These are phyloP conservation scores for Rhizopogon vinicolor DNA, from an alignment of 768 basidiomycete genomes.

Conservation along the genomic window DNA sequence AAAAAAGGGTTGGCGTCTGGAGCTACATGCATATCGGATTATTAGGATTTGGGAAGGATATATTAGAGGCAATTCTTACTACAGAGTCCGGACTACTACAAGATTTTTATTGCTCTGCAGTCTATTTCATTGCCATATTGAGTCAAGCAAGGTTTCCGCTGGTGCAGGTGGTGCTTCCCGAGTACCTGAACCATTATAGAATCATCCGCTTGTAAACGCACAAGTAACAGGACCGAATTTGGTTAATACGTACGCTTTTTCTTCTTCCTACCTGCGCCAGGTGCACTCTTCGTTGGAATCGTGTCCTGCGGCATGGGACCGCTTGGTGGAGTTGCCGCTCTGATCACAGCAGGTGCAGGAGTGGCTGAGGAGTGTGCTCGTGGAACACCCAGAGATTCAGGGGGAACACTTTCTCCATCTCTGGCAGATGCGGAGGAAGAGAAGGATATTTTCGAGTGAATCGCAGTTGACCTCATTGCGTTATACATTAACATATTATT, in stretches of 20 bases:
- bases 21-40: no score
- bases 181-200: constrained; percentile 13
- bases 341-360: constrained; percentile 30
- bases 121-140: no score
- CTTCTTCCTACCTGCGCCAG: constrained; percentile 65
- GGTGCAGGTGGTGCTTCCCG: no score
- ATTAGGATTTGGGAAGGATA: no score
- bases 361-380: constrained; percentile 27
- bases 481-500: constrained; percentile 67
- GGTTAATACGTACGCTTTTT: constrained; percentile 57
- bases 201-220: not conserved
- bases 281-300: constrained; percentile 37
- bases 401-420: constrained; percentile 21
- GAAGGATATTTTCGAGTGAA: constrained; percentile 56
- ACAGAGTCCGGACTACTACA: no score
- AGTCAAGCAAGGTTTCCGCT: no score
- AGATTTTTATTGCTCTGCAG: no score
- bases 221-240: not conserved
- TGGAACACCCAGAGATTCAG: constrained; percentile 21
- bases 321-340: constrained; percentile 25
- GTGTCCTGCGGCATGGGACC: constrained; percentile 42
- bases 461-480: constrained; percentile 77
- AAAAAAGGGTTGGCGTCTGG: no score
- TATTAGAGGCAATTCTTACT: no score
- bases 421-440: constrained; percentile 32